These are phyloP conservation scores for Fusarium kyushuense DNA, from an alignment of 2,329 filamentous ascomycete genomes.

Conservation along the genomic window DNA sequence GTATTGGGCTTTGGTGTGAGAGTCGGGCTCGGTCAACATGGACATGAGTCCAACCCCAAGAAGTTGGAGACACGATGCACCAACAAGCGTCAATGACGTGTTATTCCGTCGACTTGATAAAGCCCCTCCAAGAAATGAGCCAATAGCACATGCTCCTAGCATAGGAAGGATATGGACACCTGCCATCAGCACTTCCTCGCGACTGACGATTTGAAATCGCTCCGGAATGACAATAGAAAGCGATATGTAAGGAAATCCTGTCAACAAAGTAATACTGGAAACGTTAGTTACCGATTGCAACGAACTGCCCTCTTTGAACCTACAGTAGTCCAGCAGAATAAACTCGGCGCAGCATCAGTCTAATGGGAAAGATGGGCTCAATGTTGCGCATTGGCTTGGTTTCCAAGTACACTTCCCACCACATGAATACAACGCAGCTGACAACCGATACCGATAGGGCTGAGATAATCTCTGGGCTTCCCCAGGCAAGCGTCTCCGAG, in stretches of 20 bases:
- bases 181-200: slow-evolving; percentile 64
- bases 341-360: slow-evolving; percentile 61
- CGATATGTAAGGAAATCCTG: slow-evolving; percentile 68
- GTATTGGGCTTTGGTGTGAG: slow-evolving; percentile 59
- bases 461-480: slow-evolving; percentile 62
- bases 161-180: slow-evolving; percentile 70
- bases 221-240: slow-evolving; percentile 71
- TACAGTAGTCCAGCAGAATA: slow-evolving; percentile 65
- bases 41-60: slow-evolving; percentile 65
- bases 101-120: slow-evolving; percentile 67
- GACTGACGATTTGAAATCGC: slow-evolving; percentile 70
- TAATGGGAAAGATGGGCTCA: slow-evolving; percentile 67
- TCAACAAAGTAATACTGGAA: slow-evolving; percentile 65
- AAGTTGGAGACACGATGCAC: slow-evolving; percentile 64
- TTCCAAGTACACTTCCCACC: slow-evolving; percentile 64
- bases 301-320: slow-evolving; percentile 35
- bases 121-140: slow-evolving; percentile 66
- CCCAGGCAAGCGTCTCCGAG: slow-evolving; percentile 64
- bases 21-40: slow-evolving; percentile 52
- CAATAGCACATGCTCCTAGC: slow-evolving; percentile 67
- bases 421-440: slow-evolving; percentile 62
- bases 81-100: slow-evolving; percentile 64
- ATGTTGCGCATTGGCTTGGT: slow-evolving; percentile 54
- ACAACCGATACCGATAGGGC: slow-evolving; percentile 62
- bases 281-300: slow-evolving; percentile 24